These are phyloP conservation scores for Clarireedia hainanense DNA, from an alignment of 2,329 filamentous ascomycete species.

Conservation along the genomic window DNA sequence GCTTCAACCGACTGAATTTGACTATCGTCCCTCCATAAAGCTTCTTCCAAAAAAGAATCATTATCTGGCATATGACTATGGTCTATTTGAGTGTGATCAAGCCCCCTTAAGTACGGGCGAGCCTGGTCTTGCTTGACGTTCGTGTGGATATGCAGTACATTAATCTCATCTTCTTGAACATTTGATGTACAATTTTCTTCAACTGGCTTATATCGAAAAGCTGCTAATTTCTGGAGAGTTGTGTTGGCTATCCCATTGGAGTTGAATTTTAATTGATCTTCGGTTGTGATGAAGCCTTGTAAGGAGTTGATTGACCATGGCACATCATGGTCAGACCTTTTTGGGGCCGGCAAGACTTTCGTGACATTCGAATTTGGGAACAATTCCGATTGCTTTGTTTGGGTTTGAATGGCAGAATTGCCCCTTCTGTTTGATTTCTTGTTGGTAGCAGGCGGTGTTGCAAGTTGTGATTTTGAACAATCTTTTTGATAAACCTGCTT, in stretches of 20 bases:
- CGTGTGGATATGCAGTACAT: not conserved
- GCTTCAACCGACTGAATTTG: not conserved
- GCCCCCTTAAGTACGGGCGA: not conserved
- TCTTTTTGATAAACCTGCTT: too few relatives aligned
- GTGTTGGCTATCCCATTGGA: conserved; percentile 7
- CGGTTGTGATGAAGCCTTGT: conserved; percentile 23
- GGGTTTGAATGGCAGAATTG: conserved; percentile 1
- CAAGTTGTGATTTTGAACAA: conserved; percentile 10
- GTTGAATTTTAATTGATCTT: conserved; percentile 13
- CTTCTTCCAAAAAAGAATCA: conserved; percentile 11
- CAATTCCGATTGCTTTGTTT: conserved; percentile 9
- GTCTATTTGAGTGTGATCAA: not conserved
- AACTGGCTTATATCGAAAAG: conserved; percentile 8
- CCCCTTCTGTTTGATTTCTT: conserved; percentile 10
- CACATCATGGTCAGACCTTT: conserved; percentile 4
- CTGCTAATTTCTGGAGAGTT: conserved; percentile 7
- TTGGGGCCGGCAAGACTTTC: conserved; percentile 13
- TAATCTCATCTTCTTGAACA: not conserved
- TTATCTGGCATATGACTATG: not conserved
- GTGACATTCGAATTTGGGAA: conserved; percentile 20
- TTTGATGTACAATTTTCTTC: not conserved
- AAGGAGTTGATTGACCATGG: conserved; percentile 11
- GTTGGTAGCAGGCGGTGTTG: conserved; percentile 11
- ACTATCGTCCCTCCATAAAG: conserved; percentile 7
- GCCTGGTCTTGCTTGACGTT: not conserved